Base-by-base conservation (phyloP, 202 grass and related monocot species). In the Carex arenaria region DNA sequence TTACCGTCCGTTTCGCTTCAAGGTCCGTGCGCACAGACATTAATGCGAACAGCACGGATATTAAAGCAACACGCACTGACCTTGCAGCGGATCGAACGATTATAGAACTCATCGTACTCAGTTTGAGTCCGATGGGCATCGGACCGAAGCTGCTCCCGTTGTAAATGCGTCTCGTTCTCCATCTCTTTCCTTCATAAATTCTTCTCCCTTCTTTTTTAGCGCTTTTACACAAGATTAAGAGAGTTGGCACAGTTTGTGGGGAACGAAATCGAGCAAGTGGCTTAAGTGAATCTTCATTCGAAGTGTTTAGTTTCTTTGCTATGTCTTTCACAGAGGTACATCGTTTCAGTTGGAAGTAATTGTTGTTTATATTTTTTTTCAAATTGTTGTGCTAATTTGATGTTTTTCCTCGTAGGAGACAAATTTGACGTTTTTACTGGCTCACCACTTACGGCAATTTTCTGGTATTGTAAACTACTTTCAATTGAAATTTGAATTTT, bases 381-480 rank as follows among this genome's bases (percentile, higher is more conserved):
- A 1, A 38, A 67, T 68, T 55, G 31, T 36, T 38, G 62, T 11
- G 10, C 2, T 2, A 69, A 54, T 56, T 56, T 19, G 45, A 18
- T 59, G 3, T 81, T 49, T 81, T 40, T 45, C 10, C 4, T 82
- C 7, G 12, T 68, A 82, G 80, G 80, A 68, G 19, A 68, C 64
- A 11, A 67, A 82, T 82, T 69, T 49, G 47, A 82, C 68, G 80
- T 11, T 69, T 47, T 51, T 38, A 55, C 80, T 82, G 47, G 22
- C 45, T 26, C 47, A 34, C 13, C 80, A 32, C 45, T 82, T 69
- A 3, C 22, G 64, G 49, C 61, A 34, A 56, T 54, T 53, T 68
- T 56, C 80, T 68, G 80, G 80, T 82, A 80, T n/a, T 60, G 31
- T 18, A 65, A 28, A 64, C 12, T 17, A 32, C 17, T 74, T 49